Evolutionary conservation across 805 yeast species (phyloP), one percentile per base, ranked within the genome.

Genomic region (Debaryomyces tyrocola): DNA sequence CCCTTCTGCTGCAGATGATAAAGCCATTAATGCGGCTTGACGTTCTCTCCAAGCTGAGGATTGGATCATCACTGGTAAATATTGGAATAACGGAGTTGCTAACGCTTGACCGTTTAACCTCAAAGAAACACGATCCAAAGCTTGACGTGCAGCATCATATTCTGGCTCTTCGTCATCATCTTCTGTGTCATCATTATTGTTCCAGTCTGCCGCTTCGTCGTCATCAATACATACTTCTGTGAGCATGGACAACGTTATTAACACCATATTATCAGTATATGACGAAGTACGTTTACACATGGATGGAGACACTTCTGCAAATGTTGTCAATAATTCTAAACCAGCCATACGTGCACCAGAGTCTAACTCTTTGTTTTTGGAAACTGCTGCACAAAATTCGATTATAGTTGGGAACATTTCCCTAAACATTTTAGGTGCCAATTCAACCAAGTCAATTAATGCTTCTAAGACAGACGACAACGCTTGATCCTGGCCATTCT

Each of bases 1-100:
- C 43, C 99, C 99, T 72, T 94, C 99, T 34, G 97, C 97, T 18
- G 96, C 96, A 4, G 96, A 84, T 0, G 97, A 90, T 21, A 94
- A 73, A 0, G 97, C 97, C 98, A 94, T 94, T 46, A 94, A 71
- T 1, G 97, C 96, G 20, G 96, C 99, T 64, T 91, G 96, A 51
- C 97, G 85, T 64, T 90, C 96, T 64, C 96, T 84, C 99, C 99
- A 94, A 50, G 82, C 79, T 28, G 72, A 62, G 1, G 96, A 84
- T 45, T 73, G 72, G 17, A 89, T 67, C 96, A 94, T 88, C 47
- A 80, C 82, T 15, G 97, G 96, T 48, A 94, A 75, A 63, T 81
- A 86, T 61, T 86, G 87, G 72, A 94, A 94, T 46, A 94, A 73
- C 14, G 96, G 95, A 15, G 84, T 85, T 10, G 96, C 95, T 50